phyloP scores from a whole-genome alignment of 305 asterid genomes.

The Ajuga reptans region DNA sequence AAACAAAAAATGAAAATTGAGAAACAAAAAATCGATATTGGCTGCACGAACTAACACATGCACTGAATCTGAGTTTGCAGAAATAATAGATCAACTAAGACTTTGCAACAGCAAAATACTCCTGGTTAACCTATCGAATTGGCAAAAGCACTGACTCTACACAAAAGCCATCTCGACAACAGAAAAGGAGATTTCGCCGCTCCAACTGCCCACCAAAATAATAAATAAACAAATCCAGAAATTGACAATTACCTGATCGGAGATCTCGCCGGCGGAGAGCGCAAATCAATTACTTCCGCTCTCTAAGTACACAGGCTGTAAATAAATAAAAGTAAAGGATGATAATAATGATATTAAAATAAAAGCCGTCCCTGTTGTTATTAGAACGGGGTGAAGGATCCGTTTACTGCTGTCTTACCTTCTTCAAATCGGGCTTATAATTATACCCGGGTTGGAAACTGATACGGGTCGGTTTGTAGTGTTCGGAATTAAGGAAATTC shows the following conservation, averaged over 20 bases:
- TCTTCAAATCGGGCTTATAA: too few relatives aligned
- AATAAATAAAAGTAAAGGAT: background rate
- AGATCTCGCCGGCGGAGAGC: conserved; percentile 36
- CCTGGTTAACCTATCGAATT: conserved; percentile 1
- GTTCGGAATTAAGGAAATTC: too few relatives aligned
- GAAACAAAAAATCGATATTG: background rate
- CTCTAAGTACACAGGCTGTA: background rate
- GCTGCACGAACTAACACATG: conserved; percentile 12
- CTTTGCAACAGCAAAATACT: conserved; percentile 13
- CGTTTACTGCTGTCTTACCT: background rate
- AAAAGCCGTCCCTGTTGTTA: background rate
- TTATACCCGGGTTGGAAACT: background rate
- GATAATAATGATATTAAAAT: background rate
- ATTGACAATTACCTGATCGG: conserved; percentile 26
- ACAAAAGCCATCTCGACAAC: conserved; percentile 4
- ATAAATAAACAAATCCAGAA: conserved; percentile 10
- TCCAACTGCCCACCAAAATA: background rate
- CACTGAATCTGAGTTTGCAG: conserved; percentile 9
- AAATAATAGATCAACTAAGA: conserved; percentile 6
- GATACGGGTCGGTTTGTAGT: background rate
- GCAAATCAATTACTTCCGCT: conserved; percentile 14
- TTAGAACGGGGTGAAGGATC: background rate
- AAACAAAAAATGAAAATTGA: background rate
- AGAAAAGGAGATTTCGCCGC: conserved; percentile 8
- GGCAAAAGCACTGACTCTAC: conserved; percentile 18